A percentile compares a stretch with the other conserved stretches of the same genome.
phyloP scores from a whole-genome alignment of 257 asterid species.

The Solanum arcanum region DNA sequence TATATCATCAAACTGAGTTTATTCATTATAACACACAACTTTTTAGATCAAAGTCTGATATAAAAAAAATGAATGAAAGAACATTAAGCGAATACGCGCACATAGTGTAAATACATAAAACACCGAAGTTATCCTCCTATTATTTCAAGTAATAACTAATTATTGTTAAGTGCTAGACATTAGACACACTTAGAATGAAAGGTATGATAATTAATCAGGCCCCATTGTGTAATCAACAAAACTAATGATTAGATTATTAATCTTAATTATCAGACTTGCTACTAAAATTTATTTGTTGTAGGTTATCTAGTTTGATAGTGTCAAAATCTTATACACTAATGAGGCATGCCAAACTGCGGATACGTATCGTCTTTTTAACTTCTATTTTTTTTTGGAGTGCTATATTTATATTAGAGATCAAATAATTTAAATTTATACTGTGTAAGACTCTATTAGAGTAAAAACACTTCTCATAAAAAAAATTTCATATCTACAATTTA shows the following conservation, averaged over 20 bases:
- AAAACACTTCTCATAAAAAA: too few relatives aligned
- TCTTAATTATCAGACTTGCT: too few relatives aligned
- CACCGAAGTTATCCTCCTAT: background rate
- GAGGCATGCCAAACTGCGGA: background rate
- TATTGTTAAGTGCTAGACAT: background rate
- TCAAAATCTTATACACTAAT: background rate
- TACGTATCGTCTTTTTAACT: background rate
- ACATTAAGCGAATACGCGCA: background rate
- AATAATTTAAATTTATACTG: too few relatives aligned
- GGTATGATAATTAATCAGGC: background rate
- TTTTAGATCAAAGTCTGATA: too few relatives aligned
- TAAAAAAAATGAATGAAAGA: background rate
- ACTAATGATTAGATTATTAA: background rate
- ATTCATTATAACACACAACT: background rate
- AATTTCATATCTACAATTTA: fast-evolving
- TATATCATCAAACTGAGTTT: background rate
- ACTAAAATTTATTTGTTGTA: too few relatives aligned
- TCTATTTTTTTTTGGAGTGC: background rate
- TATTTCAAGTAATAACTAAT: background rate
- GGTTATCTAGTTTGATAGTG: too few relatives aligned
- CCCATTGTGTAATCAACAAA: background rate
- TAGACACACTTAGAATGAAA: background rate
- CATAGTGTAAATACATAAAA: background rate
- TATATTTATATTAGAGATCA: too few relatives aligned
- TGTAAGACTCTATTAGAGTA: too few relatives aligned